A percentile compares a stretch with the other conserved stretches of the same genome.
Evolutionary conservation across 2,329 filamentous ascomycete genomes (phyloP).

Genomic region (Ilyonectria mors-panacis): DNA sequence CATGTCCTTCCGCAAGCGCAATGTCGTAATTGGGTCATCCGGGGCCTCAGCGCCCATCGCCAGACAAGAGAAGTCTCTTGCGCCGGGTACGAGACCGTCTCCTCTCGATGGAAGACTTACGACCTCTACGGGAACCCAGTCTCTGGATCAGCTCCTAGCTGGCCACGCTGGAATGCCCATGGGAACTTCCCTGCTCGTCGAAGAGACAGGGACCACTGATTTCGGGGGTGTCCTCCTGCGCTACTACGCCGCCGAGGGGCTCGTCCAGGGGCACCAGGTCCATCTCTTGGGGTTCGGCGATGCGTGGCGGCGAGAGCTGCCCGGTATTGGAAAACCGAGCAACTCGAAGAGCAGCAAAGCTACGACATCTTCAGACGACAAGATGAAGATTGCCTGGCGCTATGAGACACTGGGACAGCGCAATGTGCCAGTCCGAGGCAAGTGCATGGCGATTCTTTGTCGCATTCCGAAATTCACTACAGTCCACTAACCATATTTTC

Average conservation of each 20-base stretch:
- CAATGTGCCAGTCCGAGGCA: slow-evolving; percentile 77
- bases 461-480: neutral
- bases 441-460: slow-evolving; percentile 46
- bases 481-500: neutral
- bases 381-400: slow-evolving; percentile 99
- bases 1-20: slow-evolving; percentile 73
- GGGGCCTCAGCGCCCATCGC: slow-evolving; percentile 37
- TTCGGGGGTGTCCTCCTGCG: slow-evolving; percentile 87
- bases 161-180: slow-evolving; percentile 89
- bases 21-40: slow-evolving; percentile 63
- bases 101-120: slow-evolving; percentile 89
- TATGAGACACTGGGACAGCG: slow-evolving; percentile 86
- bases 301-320: slow-evolving; percentile 86
- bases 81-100: slow-evolving; percentile 80
- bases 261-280: slow-evolving; percentile 90
- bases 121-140: slow-evolving; percentile 91
- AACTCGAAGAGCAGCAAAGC: slow-evolving; percentile 58
- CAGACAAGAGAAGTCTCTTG: slow-evolving; percentile 55
- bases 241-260: slow-evolving; percentile 93
- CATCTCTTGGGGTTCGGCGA: slow-evolving; percentile 88
- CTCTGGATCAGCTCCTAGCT: slow-evolving; percentile 86
- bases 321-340: slow-evolving; percentile 72
- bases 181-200: slow-evolving; percentile 84
- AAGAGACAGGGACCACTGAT: slow-evolving; percentile 94
- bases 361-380: slow-evolving; percentile 69